Evolutionary conservation across 148 eudicot species (phyloP), one percentile per base, ranked within the genome.

Genomic region (Chenopodium berlandieri): DNA sequence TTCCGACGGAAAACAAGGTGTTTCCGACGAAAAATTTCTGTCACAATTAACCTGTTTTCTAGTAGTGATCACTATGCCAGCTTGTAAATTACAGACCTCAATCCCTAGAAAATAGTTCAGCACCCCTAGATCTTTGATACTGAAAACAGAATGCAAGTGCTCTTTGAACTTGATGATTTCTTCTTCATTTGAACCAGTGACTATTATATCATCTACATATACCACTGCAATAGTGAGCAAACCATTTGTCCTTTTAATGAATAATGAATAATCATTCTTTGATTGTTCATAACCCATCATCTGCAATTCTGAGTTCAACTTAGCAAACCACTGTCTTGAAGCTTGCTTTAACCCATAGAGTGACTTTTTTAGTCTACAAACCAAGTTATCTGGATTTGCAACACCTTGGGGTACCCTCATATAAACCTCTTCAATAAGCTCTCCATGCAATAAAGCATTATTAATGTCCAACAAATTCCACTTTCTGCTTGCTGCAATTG

Each of bases 361-460:
- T 4, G 37, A 48, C 1, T 74, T 74, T 0, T 48, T 30, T 0
- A 74, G 27, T 9, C 12, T 74, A 8, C 77, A 74, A 0, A 74
- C 63, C 5, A 1, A 0, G 0, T 1, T 1, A 0, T 27, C 63
- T 0, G 3, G 0, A 11, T 48, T 16, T 1, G 8, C 4, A 1
- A 23, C 23, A 0, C 77, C 77, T 3, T 56, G 63, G 0, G 77
- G 63, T 0, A 22, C 3, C 2, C 22, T 48, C 63, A 74, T 74
- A 7, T 48, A 74, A 0, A 74, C 77, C 52, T 74, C 63, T 34
- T 74, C 77, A 3, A 27, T 17, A 0, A 74, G 63, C 3, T 48
- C 63, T 0, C 77, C 77, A 74, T 74, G 77, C 4, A 50, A 4
- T 4, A 74, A 74, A 0, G 63, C 62, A 50, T 25, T 23, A 3